These are phyloP conservation scores for Boletus chippewaensis DNA, from an alignment of 1,284 basidiomycete species.

Conservation along the genomic window DNA sequence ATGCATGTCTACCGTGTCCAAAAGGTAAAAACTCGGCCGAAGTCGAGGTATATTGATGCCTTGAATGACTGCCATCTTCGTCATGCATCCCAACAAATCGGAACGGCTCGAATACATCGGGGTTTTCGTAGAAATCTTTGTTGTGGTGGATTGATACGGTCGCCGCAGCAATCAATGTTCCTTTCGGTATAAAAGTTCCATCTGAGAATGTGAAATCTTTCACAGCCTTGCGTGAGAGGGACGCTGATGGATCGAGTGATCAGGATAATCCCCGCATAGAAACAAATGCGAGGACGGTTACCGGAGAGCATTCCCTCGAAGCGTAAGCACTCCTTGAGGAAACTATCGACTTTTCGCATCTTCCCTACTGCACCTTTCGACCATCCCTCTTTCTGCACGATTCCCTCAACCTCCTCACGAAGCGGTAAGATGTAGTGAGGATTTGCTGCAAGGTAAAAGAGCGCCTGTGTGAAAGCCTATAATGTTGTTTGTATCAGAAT, in stretches of 20 bases:
- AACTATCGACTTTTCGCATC: neutral
- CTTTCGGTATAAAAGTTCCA: slow-evolving; percentile 38
- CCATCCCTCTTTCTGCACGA: neutral
- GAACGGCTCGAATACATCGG: slow-evolving; percentile 30
- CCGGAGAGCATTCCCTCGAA: neutral
- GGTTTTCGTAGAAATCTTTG: slow-evolving; percentile 20
- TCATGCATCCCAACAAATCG: slow-evolving; percentile 26
- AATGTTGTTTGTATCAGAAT: neutral
- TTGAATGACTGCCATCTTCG: slow-evolving; percentile 8
- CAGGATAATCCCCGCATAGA: neutral
- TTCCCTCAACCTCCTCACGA: neutral
- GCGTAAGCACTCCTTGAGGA: neutral
- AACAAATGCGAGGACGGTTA: slow-evolving; percentile 10
- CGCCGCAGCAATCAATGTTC: slow-evolving; percentile 26
- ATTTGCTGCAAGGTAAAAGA: neutral
- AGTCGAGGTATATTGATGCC: slow-evolving; percentile 19
- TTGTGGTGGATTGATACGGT: slow-evolving; percentile 25
- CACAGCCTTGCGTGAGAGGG: neutral
- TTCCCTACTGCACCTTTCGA: neutral
- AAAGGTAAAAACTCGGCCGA: slow-evolving; percentile 9
- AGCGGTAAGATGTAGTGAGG: neutral
- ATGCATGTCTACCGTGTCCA: slow-evolving; percentile 16
- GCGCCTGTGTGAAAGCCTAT: neutral
- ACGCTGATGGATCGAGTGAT: slow-evolving; percentile 19
- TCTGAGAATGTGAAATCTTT: slow-evolving; percentile 38